A percentile compares a stretch with the other conserved stretches of the same genome.
These are phyloP conservation scores for Tulasnella sp. DNA, from an alignment of 768 basidiomycete species.

Conservation along the genomic window DNA sequence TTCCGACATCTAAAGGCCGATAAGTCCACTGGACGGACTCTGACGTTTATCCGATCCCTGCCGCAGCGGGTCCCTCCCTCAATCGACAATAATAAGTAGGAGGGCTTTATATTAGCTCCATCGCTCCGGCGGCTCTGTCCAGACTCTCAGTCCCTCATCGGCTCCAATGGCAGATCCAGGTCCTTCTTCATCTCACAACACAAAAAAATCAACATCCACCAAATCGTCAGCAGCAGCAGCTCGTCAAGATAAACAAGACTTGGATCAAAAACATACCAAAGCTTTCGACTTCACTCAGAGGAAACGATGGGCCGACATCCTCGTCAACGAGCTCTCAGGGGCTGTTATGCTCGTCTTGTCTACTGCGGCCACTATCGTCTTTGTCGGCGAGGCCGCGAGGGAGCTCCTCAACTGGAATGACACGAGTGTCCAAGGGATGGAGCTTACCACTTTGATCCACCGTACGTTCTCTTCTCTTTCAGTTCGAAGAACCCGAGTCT, in stretches of 20 bases:
- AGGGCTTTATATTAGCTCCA: not conserved
- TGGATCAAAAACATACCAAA: conserved; percentile 15
- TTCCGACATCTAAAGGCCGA: not conserved
- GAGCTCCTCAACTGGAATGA: conserved; percentile 71
- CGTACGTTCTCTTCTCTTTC: conserved; percentile 36
- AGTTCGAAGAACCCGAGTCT: not conserved
- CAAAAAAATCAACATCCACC: not conserved
- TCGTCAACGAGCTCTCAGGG: conserved; percentile 68
- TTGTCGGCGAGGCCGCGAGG: conserved; percentile 56
- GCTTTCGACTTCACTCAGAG: conserved; percentile 77
- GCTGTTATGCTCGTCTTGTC: conserved; percentile 63
- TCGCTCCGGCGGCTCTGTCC: not conserved
- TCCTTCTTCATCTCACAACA: not conserved
- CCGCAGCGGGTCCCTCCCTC: not conserved
- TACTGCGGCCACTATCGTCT: conserved; percentile 52
- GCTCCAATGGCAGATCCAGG: conserved; percentile 2
- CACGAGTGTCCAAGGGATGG: conserved; percentile 56
- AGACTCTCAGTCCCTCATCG: not conserved
- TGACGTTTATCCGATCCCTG: not conserved
- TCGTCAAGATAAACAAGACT: not conserved
- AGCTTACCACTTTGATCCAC: conserved; percentile 57
- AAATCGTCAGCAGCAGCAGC: not conserved
- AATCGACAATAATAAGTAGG: not conserved
- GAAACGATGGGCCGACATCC: conserved; percentile 78
- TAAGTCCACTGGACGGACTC: not conserved